Evolutionary conservation across 2,329 filamentous ascomycete species (phyloP).

Genomic region (Triangularia verruculosa): DNA sequence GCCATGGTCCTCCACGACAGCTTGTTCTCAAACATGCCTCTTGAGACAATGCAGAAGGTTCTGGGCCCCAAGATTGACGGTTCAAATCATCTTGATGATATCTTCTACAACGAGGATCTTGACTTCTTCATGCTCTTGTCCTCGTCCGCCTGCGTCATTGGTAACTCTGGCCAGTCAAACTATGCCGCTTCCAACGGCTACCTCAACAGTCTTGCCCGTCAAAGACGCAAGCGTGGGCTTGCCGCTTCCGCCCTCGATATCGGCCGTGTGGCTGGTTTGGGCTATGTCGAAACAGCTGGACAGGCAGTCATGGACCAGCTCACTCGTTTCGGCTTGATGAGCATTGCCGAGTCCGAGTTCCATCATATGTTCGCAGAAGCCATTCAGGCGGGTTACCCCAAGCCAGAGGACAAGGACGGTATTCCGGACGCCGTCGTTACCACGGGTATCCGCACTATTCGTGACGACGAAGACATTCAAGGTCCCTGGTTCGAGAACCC

Average conservation of each 20-base stretch:
- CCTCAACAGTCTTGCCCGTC: slow-evolving; percentile 7
- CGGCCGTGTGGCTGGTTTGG: slow-evolving; percentile 25
- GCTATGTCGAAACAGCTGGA: slow-evolving; percentile 13
- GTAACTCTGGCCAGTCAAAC: slow-evolving; percentile 11
- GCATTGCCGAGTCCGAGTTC: neutral
- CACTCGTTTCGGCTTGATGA: neutral
- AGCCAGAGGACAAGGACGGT: neutral
- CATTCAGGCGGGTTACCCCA: neutral
- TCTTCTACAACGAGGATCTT: slow-evolving; percentile 4
- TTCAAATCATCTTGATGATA: slow-evolving; percentile 13
- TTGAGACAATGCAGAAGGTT: slow-evolving; percentile 1
- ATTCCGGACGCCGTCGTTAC: neutral
- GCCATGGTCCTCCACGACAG: slow-evolving; percentile 27
- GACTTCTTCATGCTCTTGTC: slow-evolving; percentile 20
- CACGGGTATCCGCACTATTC: neutral
- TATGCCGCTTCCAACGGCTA: slow-evolving; percentile 14
- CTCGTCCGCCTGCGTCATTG: slow-evolving; percentile 8
- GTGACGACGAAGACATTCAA: neutral
- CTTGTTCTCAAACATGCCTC: slow-evolving; percentile 14
- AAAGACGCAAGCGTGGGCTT: slow-evolving; percentile 7
- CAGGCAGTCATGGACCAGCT: neutral
- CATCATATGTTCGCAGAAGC: neutral
- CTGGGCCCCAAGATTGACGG: slow-evolving; percentile 17
- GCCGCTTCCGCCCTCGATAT: slow-evolving; percentile 34
- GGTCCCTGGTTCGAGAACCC: neutral